Percentiles rank a stretch among this genome's conserved stretches.
Conservation (phyloP, 2,329 filamentous ascomycete genomes). For the Fusarium verticillioides region DNA sequence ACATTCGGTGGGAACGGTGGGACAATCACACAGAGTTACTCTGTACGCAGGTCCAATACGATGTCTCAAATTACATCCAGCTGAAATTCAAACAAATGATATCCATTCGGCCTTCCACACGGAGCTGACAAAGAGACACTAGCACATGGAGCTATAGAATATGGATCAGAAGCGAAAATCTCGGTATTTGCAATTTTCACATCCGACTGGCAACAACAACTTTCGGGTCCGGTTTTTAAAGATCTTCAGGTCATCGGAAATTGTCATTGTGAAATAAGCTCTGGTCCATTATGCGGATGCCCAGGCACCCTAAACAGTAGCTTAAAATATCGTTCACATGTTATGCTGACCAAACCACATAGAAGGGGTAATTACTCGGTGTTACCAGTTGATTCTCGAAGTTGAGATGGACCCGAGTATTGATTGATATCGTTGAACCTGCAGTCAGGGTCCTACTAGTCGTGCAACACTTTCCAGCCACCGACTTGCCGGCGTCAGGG, state of each 20-base stretch:
- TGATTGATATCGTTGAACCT: not conserved
- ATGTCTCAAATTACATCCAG: not conserved
- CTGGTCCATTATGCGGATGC: not conserved
- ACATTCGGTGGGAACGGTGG: constrained; percentile 3
- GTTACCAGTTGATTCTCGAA: not conserved
- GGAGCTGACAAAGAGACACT: not conserved
- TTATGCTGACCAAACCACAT: not conserved
- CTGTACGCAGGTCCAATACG: not conserved
- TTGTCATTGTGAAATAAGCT: not conserved
- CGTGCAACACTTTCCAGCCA: constrained; percentile 5
- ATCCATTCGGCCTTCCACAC: not conserved
- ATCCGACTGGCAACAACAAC: not conserved
- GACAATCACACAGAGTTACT: not conserved
- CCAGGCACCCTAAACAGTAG: not conserved
- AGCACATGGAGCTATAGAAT: not conserved
- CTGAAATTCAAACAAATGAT: not conserved
- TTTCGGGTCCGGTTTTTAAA: not conserved
- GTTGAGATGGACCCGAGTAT: not conserved
- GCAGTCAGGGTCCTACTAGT: constrained; percentile 4
- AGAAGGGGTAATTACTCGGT: not conserved
- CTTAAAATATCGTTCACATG: not conserved
- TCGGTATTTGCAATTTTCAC: not conserved
- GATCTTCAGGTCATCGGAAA: not conserved
- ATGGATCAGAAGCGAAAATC: not conserved
- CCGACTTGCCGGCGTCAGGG: constrained; percentile 3